Base-by-base conservation (phyloP, 2,329 filamentous ascomycete species). In the Endoconidiophora polonica region DNA sequence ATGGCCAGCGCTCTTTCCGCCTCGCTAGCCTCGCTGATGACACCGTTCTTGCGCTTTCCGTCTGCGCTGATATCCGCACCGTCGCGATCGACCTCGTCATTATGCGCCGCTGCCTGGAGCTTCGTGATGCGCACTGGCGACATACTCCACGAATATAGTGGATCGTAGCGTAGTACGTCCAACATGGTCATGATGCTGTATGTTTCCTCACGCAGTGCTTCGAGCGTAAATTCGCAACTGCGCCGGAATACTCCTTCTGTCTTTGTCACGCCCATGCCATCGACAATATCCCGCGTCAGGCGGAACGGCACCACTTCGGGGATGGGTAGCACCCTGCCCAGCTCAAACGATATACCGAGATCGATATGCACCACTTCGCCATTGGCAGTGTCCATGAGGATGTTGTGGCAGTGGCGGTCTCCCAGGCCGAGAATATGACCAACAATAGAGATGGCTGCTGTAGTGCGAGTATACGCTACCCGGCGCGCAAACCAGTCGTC, bases 151-250 rank as follows among this genome's bases (percentile, higher is more conserved):
- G 80, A 91, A 63, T 96, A 94, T 54, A 99, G 68, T 1, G 91
- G 93, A 70, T 99, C 91, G 65, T 95, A 96, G n/a, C 93, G 83
- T 53, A 99, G 69, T 20, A 98, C 93, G 60, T 98, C 93, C 18
- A 99, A 77, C 48, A 98, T 87, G 0, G 91, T 96, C 88, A 95
- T 96, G 67, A 99, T 98, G 42, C 83, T 88, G 62, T 94, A 93
- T 10, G 85, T 85, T 62, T 98, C 91, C 58, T 94, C 84, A n/a
- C 91, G 81, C 36, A 99, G 70, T 1, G 93, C 88, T 55, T 95
- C 87, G 29, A 99, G 76, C 0, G 88, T 96, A 62, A 96, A 96
- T 62, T 99, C 93, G 63, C 91, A 98, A 65, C 90, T 96, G n/a
- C 93, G 79, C 5, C 91, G 78, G 68, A 96, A 98, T 0, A 96